These are phyloP conservation scores for Beauveria caledonica DNA, from an alignment of 2,329 filamentous ascomycete genomes.

Conservation along the genomic window DNA sequence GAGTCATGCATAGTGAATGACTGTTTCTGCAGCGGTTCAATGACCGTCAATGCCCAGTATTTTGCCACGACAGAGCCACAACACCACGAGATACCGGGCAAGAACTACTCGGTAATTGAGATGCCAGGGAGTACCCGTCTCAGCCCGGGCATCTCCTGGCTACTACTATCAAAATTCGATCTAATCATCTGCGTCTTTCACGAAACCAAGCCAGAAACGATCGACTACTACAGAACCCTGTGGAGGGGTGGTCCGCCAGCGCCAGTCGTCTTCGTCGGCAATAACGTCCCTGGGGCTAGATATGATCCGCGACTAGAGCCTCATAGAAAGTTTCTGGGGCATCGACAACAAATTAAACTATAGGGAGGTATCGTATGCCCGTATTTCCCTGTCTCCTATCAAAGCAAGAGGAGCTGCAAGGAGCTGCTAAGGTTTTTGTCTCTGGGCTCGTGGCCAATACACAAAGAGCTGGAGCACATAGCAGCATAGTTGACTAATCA, in stretches of 20 bases:
- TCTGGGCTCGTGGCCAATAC: not conserved
- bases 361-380: not conserved
- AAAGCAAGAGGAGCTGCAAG: not conserved
- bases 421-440: not conserved
- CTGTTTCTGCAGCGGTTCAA: not conserved
- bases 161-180: not conserved
- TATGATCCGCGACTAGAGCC: too few species aligned
- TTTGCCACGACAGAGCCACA: not conserved
- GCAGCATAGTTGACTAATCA: not conserved
- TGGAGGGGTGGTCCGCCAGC: not conserved
- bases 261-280: not conserved
- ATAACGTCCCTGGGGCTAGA: not conserved
- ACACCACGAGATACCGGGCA: not conserved
- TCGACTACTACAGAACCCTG: not conserved
- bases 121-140: not conserved
- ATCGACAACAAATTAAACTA: too few species aligned
- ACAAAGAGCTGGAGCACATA: not conserved
- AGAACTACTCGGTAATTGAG: not conserved
- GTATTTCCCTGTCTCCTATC: not conserved
- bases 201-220: not conserved
- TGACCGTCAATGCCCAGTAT: not conserved
- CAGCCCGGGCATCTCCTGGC: not conserved
- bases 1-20: not conserved
- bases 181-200: not conserved
- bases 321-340: too few species aligned